phyloP scores from a whole-genome alignment of 345 rosid species.

The Schrenkiella parvula region DNA sequence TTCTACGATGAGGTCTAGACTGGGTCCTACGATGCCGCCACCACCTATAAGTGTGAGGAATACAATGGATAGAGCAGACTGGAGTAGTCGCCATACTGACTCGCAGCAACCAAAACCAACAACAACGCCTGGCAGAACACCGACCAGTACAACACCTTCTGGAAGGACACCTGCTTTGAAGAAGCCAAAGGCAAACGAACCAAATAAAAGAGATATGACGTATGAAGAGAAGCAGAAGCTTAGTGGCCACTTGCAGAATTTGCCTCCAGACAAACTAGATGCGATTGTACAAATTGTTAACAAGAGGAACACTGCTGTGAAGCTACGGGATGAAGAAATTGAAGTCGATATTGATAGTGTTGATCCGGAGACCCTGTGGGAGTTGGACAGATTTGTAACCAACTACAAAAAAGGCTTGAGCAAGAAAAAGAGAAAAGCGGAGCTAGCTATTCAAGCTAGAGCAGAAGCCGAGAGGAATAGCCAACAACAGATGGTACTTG shows the following conservation, averaged over 20 bases:
- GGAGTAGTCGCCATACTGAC: constrained; percentile 51
- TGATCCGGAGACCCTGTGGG: constrained; percentile 98
- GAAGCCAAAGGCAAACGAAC: constrained; percentile 98
- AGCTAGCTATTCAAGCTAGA: constrained; percentile 80
- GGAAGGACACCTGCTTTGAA: constrained; percentile 78
- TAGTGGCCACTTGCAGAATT: constrained; percentile 77
- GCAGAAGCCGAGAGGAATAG: constrained; percentile 56
- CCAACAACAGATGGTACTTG: constrained; percentile 57
- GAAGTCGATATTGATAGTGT: constrained; percentile 97
- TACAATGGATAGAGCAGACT: constrained; percentile 72
- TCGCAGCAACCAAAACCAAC: constrained; percentile 40
- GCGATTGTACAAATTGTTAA: constrained; percentile 88
- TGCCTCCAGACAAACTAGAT: constrained; percentile 94
- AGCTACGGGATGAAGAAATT: constrained; percentile 84
- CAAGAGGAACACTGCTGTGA: constrained; percentile 81
- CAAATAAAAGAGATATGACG: constrained; percentile 93
- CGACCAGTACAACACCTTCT: constrained; percentile 65
- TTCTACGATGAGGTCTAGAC: constrained; percentile 53
- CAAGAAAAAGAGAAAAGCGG: constrained; percentile 96
- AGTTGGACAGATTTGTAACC: constrained; percentile 92
- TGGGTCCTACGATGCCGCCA: constrained; percentile 50
- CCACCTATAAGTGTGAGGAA: constrained; percentile 77
- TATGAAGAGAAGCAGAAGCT: constrained; percentile 97
- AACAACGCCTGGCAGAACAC: constrained; percentile 51
- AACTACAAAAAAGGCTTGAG: constrained; percentile 95